Conservation (phyloP, 2,329 filamentous ascomycete species). For the Helminthosporium solani region DNA sequence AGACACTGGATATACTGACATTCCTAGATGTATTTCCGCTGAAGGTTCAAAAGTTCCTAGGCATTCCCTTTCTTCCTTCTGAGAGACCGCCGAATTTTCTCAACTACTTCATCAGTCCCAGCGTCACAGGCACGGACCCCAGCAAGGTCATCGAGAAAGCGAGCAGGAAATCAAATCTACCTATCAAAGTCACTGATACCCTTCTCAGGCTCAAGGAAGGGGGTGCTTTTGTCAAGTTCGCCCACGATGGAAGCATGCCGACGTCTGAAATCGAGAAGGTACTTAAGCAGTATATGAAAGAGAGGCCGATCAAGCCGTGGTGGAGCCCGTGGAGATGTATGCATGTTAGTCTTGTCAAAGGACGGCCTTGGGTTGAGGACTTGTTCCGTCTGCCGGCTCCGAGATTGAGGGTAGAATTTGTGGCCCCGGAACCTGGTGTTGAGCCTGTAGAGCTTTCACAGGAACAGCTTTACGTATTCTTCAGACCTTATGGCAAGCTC, state of each 20-base stretch:
- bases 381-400: constrained; percentile 77
- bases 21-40: constrained; percentile 76
- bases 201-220: constrained; percentile 86
- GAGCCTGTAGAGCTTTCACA: constrained; percentile 77
- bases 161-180: constrained; percentile 58
- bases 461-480: constrained; percentile 82
- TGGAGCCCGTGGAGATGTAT: constrained; percentile 82
- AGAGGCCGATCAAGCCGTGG: constrained; percentile 79
- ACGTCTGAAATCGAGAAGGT: constrained; percentile 60
- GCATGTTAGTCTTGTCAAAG: constrained; percentile 71
- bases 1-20: constrained; percentile 5
- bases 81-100: constrained; percentile 52
- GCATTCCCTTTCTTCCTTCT: constrained; percentile 52
- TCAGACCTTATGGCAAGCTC: constrained; percentile 88
- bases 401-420: constrained; percentile 79
- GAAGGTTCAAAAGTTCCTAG: constrained; percentile 65
- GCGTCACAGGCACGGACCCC: constrained; percentile 57
- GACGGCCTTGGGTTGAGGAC: constrained; percentile 92
- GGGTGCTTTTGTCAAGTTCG: constrained; percentile 88
- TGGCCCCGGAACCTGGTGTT: constrained; percentile 69
- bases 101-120: constrained; percentile 53
- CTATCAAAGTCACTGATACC: constrained; percentile 75
- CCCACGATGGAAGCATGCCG: constrained; percentile 51
- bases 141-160: constrained; percentile 56
- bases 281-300: constrained; percentile 63